Evolutionary conservation across 495 filamentous ascomycete species (phyloP).

Genomic region (Astrocystis sublimbata): DNA sequence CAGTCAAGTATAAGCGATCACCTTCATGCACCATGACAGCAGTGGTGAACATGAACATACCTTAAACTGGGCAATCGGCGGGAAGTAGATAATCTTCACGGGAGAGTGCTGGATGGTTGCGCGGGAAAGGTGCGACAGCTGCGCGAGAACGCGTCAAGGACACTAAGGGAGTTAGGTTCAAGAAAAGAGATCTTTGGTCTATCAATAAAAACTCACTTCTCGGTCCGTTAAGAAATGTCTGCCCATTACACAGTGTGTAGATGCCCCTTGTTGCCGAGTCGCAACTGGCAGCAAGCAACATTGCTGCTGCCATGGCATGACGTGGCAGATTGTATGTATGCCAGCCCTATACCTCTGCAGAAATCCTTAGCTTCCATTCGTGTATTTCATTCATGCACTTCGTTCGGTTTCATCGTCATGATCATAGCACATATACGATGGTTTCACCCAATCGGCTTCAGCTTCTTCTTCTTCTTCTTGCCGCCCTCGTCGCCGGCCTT

Average conservation of each 20-base stretch:
- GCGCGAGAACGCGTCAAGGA: conserved; percentile 14
- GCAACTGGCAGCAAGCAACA: neutral
- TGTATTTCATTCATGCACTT: no score
- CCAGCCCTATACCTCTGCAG: conserved; percentile 5
- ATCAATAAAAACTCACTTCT: conserved; percentile 39
- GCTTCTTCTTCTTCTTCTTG: conserved; percentile 94
- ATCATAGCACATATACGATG: no score
- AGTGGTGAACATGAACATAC: conserved; percentile 14
- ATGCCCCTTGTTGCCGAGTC: neutral
- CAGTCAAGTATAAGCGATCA: neutral
- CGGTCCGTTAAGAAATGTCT: conserved; percentile 13
- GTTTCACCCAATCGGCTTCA: conserved; percentile 59
- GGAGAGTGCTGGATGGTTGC: neutral
- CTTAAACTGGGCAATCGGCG: conserved; percentile 7
- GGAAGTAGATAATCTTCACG: neutral
- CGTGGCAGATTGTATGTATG: no score
- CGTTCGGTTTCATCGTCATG: no score
- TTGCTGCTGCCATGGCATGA: conserved; percentile 1
- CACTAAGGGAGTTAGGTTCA: conserved; percentile 40
- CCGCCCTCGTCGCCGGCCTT: conserved; percentile 60
- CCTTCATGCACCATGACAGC: neutral
- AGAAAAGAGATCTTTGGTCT: conserved; percentile 29
- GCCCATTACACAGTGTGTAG: conserved; percentile 2
- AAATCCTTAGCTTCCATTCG: conserved; percentile 10
- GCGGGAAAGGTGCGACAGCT: conserved; percentile 9